Conservation (phyloP, 495 filamentous ascomycete species). For the Jackrogersella multiformis region DNA sequence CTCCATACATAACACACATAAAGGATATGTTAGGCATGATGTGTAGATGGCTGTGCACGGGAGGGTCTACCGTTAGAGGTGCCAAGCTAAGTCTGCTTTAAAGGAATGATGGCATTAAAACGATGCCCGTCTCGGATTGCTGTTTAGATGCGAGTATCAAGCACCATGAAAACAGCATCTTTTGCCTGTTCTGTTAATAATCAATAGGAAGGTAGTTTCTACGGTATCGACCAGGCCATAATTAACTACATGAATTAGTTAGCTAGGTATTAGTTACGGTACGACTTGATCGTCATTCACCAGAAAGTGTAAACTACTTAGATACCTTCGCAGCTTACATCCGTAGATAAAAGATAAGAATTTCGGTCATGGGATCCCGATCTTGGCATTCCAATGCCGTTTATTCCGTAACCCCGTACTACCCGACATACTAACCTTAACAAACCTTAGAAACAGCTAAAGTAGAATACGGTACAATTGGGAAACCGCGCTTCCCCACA, state of each 20-base stretch:
- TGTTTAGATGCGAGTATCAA: conserved; percentile 6
- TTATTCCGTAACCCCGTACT: conserved; percentile 16
- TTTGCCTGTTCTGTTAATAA: not conserved
- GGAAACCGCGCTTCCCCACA: conserved; percentile 36
- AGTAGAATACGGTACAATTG: conserved; percentile 1
- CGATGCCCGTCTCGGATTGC: conserved; percentile 39
- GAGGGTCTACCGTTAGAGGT: conserved; percentile 13
- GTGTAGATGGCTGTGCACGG: conserved; percentile 26
- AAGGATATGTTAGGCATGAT: not conserved
- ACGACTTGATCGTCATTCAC: too few species aligned
- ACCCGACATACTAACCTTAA: not conserved
- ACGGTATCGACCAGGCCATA: too few species aligned
- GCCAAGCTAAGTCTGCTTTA: conserved; percentile 32
- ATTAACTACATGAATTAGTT: not conserved
- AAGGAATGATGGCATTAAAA: conserved; percentile 32
- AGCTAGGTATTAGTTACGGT: too few species aligned
- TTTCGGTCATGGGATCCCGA: too few species aligned
- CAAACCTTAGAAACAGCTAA: not conserved
- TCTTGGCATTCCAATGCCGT: conserved; percentile 42
- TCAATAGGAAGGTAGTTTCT: not conserved
- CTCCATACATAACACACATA: not conserved
- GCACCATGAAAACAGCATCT: not conserved
- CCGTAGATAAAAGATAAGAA: too few species aligned
- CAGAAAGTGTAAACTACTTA: too few species aligned
- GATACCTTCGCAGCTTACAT: too few species aligned